Evolutionary conservation across 495 filamentous ascomycete species (phyloP).

Genomic region (Podospora anserina): DNA sequence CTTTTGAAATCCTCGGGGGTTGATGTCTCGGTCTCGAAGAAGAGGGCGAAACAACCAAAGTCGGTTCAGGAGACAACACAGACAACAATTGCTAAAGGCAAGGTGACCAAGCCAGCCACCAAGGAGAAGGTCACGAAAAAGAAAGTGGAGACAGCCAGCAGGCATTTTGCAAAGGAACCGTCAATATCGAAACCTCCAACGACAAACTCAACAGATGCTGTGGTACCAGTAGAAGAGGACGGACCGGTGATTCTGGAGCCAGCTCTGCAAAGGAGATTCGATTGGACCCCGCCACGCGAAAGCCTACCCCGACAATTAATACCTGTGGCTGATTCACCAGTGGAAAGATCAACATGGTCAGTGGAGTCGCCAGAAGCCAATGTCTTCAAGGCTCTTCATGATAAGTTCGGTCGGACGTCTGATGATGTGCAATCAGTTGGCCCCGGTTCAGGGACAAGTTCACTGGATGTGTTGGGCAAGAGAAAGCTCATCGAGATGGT

Average conservation of each 20-base stretch:
- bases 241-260: slow-evolving; percentile 38
- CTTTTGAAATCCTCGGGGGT: background rate
- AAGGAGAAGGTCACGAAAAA: slow-evolving; percentile 29
- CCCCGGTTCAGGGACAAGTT: background rate
- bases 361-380: slow-evolving; percentile 14
- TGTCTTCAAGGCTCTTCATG: slow-evolving; percentile 36
- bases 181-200: slow-evolving; percentile 9
- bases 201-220: slow-evolving; percentile 8
- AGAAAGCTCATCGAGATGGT: slow-evolving; percentile 51
- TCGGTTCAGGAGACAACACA: slow-evolving; percentile 26
- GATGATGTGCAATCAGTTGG: slow-evolving; percentile 6
- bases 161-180: slow-evolving; percentile 33
- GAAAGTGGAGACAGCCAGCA: slow-evolving; percentile 34
- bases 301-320: slow-evolving; percentile 17
- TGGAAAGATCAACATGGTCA: background rate
- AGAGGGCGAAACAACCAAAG: slow-evolving; percentile 14
- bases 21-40: slow-evolving; percentile 5
- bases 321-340: slow-evolving; percentile 32
- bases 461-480: slow-evolving; percentile 40
- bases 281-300: slow-evolving; percentile 59
- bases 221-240: slow-evolving; percentile 15
- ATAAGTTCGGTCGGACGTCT: slow-evolving; percentile 31
- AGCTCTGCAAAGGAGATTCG: slow-evolving; percentile 48
- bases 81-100: slow-evolving; percentile 30
- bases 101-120: slow-evolving; percentile 34